Evolutionary conservation across 208 protist genomes (phyloP), one percentile per base, ranked within the genome.

Genomic region (Phytomonas francai): DNA sequence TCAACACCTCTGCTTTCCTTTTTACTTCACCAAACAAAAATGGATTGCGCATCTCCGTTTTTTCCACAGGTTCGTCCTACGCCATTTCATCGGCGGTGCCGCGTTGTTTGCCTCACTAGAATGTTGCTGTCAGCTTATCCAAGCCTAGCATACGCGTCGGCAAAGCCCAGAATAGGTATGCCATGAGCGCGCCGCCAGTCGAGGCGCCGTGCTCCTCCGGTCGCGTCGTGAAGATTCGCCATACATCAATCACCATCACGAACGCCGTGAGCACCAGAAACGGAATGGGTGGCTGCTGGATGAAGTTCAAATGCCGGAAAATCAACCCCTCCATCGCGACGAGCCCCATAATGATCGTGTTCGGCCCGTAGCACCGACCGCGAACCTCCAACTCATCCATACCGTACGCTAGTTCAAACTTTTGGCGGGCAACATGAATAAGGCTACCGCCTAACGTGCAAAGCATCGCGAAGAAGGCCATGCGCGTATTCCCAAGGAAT

Each of bases 231-330:
- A 91, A 91, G 67, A 95, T 89, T 56, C 89, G 82, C 89, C 89
- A 95, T 42, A 93, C 87, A 67, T 95, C 89, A 57, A 95, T 92
- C 14, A 92, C 83, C 84, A 95, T 95, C 59, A 93, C 84, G 64
- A 92, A 88, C 0, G 87, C 89, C 3, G 89, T 93, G 57, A 95
- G 83, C 63, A 95, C 87, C 39, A 95, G 75, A 74, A 92, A 95
- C 6, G 89, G 89, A 28, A 95, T 81, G 12, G 89, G 89, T n/a
- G 89, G 89, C 76, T 93, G 86, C 81, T 93, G 87, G 59, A 93
- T 87, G 67, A 95, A 93, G 81, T 92, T 95, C 22, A 95, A 80
- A 68, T 95, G 89, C 12, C 89, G 86, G 73, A 95, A 95, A 57
- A 95, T 92, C 56, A 93, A 79, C 8, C 89, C 89, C 67, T 95